These are phyloP conservation scores for Boletus rubroflammeus DNA, from an alignment of 768 basidiomycete genomes.

Conservation along the genomic window DNA sequence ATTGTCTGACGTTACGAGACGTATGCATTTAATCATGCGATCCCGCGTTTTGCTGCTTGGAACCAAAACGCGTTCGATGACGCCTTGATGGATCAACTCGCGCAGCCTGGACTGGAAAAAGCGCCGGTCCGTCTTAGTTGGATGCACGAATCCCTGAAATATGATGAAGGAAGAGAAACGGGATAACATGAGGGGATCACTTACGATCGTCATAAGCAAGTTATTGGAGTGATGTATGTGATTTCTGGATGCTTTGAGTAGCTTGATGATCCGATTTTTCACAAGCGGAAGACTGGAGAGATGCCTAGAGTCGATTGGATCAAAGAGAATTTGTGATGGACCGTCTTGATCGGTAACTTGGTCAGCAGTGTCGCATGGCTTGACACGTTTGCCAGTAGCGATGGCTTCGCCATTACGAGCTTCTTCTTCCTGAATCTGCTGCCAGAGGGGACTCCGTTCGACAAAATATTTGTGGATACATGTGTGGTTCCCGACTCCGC, in stretches of 20 bases:
- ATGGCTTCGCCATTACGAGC: conserved; percentile 33
- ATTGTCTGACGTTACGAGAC: conserved; percentile 48
- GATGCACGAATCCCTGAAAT: conserved; percentile 67
- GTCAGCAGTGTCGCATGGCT: conserved; percentile 13
- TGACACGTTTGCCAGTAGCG: conserved; percentile 9
- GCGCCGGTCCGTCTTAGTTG: conserved; percentile 73
- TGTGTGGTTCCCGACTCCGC: conserved; percentile 73
- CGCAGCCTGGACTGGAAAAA: conserved; percentile 75
- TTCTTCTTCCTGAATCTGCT: conserved; percentile 71
- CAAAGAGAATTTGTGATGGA: conserved; percentile 47
- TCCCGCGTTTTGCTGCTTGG: conserved; percentile 51
- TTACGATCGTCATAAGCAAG: conserved; percentile 71
- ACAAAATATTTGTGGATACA: conserved; percentile 84
- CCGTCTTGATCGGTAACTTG: conserved; percentile 19
- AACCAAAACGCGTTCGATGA: conserved; percentile 73
- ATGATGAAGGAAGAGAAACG: neutral
- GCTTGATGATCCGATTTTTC: conserved; percentile 63
- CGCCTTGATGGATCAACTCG: conserved; percentile 66
- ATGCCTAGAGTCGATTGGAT: conserved; percentile 74
- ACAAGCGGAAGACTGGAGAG: conserved; percentile 73
- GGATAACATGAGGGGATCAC: conserved; percentile 23
- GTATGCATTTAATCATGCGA: conserved; percentile 59
- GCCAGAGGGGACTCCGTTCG: conserved; percentile 72
- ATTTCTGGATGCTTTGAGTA: conserved; percentile 68
- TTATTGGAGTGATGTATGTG: conserved; percentile 71